Evolutionary conservation across 208 protist genomes (phyloP), one percentile per base, ranked within the genome.

Genomic region (Trypanosoma caninum): DNA sequence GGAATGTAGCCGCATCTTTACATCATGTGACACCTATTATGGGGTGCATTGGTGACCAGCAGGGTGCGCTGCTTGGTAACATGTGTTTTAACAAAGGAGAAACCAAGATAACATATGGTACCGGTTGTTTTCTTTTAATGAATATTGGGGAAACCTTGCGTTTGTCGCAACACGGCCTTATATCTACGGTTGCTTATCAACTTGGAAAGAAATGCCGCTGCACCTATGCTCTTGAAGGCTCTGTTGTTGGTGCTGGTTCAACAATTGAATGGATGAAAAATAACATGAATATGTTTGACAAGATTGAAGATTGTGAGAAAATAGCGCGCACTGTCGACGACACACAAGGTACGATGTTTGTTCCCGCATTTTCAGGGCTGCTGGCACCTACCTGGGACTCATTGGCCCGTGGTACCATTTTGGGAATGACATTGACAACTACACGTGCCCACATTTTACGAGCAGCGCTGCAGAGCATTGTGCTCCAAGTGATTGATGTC

Each of bases 21-120:
- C 61, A 59, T 3, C 58, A 50, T n/a, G 9, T 42, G n/a, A 72
- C 54, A 54, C 84, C 59, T 72, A 76, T 99, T 37, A 78, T 72
- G 18, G 89, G 92, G 11, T 85, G 85, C 59, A 79, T 99, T 54
- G 98, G 98, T 16, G 98, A 99, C 64, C 98, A 99, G 74, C 98
- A 99, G 72, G 78, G 89, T 7, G 97, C 98, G 0, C 66, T 98
- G 7, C 82, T 99, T 48, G 98, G 97, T 10, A 98, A 99, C 41
- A 66, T 87, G 40, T 98, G 96, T 70, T 95, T 99, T 46, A 20
- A 64, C 5, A 28, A 63, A 7, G 97, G 97, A 25, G 85, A 97
- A n/a, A 81, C 87, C 0, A 99, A 99, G 69, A 97, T 85, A 59
- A 99, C 97, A 2, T 98, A 98, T 75, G 98, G 98, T 13, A 99